Evolutionary conservation across 1,139 yeast species (phyloP).

Genomic region (Maudiozyma humilis): DNA sequence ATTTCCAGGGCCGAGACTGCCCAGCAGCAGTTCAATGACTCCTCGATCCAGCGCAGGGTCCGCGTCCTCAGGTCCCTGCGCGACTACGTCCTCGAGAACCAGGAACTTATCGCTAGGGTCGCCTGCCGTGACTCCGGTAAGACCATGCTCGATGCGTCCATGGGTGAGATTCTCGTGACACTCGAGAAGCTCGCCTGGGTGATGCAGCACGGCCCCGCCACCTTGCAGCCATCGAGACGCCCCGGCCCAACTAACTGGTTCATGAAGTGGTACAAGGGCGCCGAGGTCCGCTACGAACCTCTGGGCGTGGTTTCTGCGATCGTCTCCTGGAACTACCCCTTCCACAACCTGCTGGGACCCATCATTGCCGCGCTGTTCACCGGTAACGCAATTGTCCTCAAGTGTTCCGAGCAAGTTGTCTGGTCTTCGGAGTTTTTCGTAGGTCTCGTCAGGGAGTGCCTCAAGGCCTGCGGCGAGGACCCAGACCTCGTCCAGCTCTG

Average conservation of each 20-base stretch:
- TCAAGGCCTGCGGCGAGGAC: constrained; percentile 64
- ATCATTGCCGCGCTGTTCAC: constrained; percentile 78
- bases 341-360: constrained; percentile 89
- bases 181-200: constrained; percentile 89
- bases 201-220: constrained; percentile 66
- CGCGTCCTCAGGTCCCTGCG: constrained; percentile 63
- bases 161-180: constrained; percentile 93
- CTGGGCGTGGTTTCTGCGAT: constrained; percentile 82
- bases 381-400: constrained; percentile 84
- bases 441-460: constrained; percentile 58
- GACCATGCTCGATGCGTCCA: constrained; percentile 88
- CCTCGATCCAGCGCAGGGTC: constrained; percentile 57
- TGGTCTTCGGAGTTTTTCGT: constrained; percentile 87
- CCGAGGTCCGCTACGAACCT: constrained; percentile 90
- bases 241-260: constrained; percentile 82
- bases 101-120: constrained; percentile 76
- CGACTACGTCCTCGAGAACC: constrained; percentile 68
- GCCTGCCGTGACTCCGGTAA: constrained; percentile 97
- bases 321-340: constrained; percentile 95
- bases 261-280: constrained; percentile 70
- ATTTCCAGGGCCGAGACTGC: constrained; percentile 53
- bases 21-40: constrained; percentile 45
- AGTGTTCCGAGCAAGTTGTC: constrained; percentile 90
- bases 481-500: constrained; percentile 80
- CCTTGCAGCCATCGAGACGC: constrained; percentile 63